Percentiles rank a stretch among this genome's conserved stretches.
Evolutionary conservation across 2,329 filamentous ascomycete genomes (phyloP).

Genomic region (Fusarium sp.): DNA sequence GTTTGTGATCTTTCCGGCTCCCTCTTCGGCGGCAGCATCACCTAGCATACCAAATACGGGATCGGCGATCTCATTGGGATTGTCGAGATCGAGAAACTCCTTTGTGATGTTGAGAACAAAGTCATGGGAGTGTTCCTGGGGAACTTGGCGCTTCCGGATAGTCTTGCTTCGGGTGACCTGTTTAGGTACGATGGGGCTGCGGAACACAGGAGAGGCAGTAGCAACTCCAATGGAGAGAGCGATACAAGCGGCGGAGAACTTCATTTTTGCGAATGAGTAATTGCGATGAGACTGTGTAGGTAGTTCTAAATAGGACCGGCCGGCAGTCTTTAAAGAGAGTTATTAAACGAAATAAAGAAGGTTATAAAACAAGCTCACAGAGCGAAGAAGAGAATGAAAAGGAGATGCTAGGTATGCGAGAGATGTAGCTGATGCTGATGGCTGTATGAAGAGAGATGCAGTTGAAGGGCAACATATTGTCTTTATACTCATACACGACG

Average conservation of each 20-base stretch:
- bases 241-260: slow-evolving; percentile 7
- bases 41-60: slow-evolving; percentile 13
- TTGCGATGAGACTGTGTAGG: neutral
- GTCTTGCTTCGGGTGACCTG: neutral
- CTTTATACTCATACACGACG: neutral
- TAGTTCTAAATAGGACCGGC: slow-evolving; percentile 3
- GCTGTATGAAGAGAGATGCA: neutral
- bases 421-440: neutral
- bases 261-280: slow-evolving; percentile 10
- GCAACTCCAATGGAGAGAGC: slow-evolving; percentile 9
- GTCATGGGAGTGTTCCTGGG: slow-evolving; percentile 20
- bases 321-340: slow-evolving; percentile 12
- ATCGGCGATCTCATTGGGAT: slow-evolving; percentile 21
- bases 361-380: slow-evolving; percentile 8
- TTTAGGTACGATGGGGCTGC: neutral
- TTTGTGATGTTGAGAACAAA: slow-evolving; percentile 13
- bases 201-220: slow-evolving; percentile 13
- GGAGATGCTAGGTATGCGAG: neutral
- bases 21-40: slow-evolving; percentile 16
- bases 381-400: slow-evolving; percentile 9
- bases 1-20: slow-evolving; percentile 57
- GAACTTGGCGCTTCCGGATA: slow-evolving; percentile 19
- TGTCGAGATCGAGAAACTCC: slow-evolving; percentile 10
- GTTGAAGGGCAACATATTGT: neutral
- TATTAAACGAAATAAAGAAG: slow-evolving; percentile 1